Evolutionary conservation across 371 early-diverging fungal genomes (phyloP).

Genomic region (Mortierella sp.): DNA sequence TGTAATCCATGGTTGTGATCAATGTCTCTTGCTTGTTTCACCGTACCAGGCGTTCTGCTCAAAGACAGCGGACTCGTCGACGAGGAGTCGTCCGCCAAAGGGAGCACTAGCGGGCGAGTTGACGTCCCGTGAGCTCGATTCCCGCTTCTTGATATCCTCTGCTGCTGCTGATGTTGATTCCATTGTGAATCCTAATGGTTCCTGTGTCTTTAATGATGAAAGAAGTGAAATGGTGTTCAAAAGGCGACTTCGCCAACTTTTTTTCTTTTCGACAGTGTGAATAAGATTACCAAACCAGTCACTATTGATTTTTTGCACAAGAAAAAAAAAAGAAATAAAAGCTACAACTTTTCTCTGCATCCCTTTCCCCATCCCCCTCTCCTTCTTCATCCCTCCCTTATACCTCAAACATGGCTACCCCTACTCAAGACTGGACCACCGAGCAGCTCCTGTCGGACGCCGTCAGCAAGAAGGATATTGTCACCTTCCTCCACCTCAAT

Average conservation of each 20-base stretch:
- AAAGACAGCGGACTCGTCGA: constrained; percentile 75
- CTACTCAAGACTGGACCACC: constrained; percentile 67
- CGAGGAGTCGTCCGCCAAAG: constrained; percentile 74
- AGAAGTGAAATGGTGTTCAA: not conserved
- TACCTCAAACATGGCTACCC: constrained; percentile 47
- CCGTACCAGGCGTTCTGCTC: constrained; percentile 87
- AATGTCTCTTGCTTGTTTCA: not conserved
- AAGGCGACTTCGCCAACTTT: not conserved
- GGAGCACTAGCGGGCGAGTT: constrained; percentile 22
- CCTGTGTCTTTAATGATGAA: not conserved
- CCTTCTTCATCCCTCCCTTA: not conserved
- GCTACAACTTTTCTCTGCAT: not conserved
- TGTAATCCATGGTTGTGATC: too few species aligned
- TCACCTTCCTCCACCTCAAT: constrained; percentile 67
- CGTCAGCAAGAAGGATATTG: constrained; percentile 76
- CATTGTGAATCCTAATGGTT: not conserved
- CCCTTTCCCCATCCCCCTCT: not conserved
- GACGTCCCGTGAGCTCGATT: constrained; percentile 37
- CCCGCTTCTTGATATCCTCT: constrained; percentile 24
- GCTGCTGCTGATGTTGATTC: not conserved
- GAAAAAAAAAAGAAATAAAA: too few species aligned
- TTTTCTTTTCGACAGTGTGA: too few species aligned
- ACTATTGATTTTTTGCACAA: constrained; percentile 26
- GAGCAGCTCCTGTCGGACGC: constrained; percentile 69
- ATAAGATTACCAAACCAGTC: constrained; percentile 17